Base-by-base conservation (phyloP, 148 eudicot genomes). In the Hydrangea macrophylla region DNA sequence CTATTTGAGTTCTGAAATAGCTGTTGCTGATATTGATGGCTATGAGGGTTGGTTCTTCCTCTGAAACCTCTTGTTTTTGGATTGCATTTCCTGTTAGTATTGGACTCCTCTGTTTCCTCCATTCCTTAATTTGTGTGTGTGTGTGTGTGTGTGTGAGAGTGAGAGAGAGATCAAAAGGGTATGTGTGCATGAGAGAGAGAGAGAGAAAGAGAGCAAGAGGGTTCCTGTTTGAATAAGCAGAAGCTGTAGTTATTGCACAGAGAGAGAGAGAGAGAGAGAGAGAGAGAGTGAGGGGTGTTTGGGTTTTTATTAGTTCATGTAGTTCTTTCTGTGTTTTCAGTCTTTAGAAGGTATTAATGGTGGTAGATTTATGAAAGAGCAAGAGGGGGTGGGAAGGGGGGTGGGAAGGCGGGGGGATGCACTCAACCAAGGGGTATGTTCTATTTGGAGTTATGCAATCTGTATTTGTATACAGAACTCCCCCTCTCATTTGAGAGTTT, bases 81-180 rank as follows among this genome's bases (percentile, higher is more conserved):
- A 30, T 50, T 76, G 67, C 75, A 72, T 67, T 76, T 90, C 55
- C 58, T 92, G 68, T 60, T 81, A 62, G 65, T 71, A 60, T 74
- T 83, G 64, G 86, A 67, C 28, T 82, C 76, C 69, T 86, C 73
- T 75, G 77, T 78, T 74, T 88, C 82, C 73, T 90, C 96, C 96
- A 88, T 90, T 28, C 50, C 73, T 54, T 50, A 64, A 27, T 55
- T 68, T n/a, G n/a, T n/a, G n/a, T n/a, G n/a, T n/a, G n/a, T n/a
- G n/a, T n/a, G n/a, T n/a, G n/a, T n/a, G n/a, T n/a, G 77, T 73
- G 70, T 67, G 67, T 71, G 65, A n/a, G n/a, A n/a, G n/a, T n/a
- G n/a, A n/a, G n/a, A n/a, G n/a, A 50, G 42, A 69, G 72, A 56
- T 42, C 23, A 72, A 71, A 48, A 44, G 50, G 80, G 56, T 15